A percentile compares a stretch with the other conserved stretches of the same genome.
phyloP scores from a whole-genome alignment of 163 green algal genomes.

The Chloroidium sp. region DNA sequence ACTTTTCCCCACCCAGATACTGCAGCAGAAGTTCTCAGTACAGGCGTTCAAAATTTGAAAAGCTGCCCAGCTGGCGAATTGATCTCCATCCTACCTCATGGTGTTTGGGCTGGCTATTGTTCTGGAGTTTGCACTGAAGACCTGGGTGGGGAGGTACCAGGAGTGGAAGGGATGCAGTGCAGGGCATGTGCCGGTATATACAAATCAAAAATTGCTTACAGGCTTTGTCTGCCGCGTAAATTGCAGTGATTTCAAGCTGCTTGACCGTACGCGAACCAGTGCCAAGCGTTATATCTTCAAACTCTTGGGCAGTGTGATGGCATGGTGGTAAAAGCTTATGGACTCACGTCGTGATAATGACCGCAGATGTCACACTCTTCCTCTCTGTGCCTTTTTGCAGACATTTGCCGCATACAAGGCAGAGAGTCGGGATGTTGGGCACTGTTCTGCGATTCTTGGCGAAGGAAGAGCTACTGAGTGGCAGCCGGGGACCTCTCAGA shows the following conservation, averaged over 20 bases:
- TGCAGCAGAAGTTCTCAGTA: conserved; percentile 11
- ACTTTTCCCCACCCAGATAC: conserved; percentile 68
- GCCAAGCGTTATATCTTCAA: too few species aligned
- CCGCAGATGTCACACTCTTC: conserved; percentile 77
- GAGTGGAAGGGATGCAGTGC: neutral
- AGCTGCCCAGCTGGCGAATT: too few species aligned
- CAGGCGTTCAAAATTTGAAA: neutral
- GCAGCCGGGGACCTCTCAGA: too few species aligned
- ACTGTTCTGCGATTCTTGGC: too few species aligned
- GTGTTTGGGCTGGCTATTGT: too few species aligned
- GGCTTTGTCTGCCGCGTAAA: neutral
- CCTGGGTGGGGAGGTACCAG: neutral
- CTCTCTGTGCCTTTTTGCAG: conserved; percentile 63
- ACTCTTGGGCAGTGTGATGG: too few species aligned
- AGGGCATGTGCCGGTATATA: neutral
- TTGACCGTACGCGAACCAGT: too few species aligned
- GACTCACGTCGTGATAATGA: conserved; percentile 83
- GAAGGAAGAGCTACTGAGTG: too few species aligned
- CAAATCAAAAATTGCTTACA: neutral
- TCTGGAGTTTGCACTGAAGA: neutral
- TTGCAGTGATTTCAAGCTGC: neutral
- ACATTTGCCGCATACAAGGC: neutral
- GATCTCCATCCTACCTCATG: too few species aligned
- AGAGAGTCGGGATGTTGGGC: too few species aligned
- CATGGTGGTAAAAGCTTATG: neutral